Conservation (phyloP, 2,329 filamentous ascomycete species). For the Hymenoscyphus scutula region DNA sequence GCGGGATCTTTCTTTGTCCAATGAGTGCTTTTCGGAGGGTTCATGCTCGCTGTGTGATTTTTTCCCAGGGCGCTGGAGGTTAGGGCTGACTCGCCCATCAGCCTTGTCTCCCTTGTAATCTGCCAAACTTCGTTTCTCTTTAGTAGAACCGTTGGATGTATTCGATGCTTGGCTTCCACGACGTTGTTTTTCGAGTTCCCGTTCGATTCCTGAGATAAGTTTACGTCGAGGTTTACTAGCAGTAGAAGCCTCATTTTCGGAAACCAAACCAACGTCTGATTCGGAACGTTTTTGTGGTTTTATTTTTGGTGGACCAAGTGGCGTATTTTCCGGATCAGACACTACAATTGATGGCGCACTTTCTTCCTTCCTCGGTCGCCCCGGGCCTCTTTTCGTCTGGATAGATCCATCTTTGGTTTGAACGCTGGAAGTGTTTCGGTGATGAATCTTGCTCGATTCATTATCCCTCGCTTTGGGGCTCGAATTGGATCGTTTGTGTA, state of each 20-base stretch:
- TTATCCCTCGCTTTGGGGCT: constrained; percentile 26
- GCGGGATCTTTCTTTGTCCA: constrained; percentile 51
- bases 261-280: constrained; percentile 50
- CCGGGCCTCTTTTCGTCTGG: constrained; percentile 43
- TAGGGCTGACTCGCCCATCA: constrained; percentile 33
- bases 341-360: constrained; percentile 15
- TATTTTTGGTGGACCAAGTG: constrained; percentile 44
- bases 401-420: constrained; percentile 26
- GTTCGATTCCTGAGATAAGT: constrained; percentile 58
- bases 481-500: constrained; percentile 30
- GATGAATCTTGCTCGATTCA: constrained; percentile 23
- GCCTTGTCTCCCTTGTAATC: constrained; percentile 51
- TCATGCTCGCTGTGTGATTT: constrained; percentile 22
- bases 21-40: constrained; percentile 25
- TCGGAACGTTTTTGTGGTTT: constrained; percentile 53
- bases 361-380: constrained; percentile 53
- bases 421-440: constrained; percentile 21
- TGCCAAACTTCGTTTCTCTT: constrained; percentile 46
- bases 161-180: constrained; percentile 58
- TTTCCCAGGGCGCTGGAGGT: constrained; percentile 24
- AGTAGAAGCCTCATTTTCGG: constrained; percentile 43
- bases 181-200: constrained; percentile 51
- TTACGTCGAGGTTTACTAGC: constrained; percentile 59
- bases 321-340: constrained; percentile 32
- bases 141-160: constrained; percentile 48